Percentiles rank a stretch among this genome's conserved stretches.
Evolutionary conservation across 768 basidiomycete species (phyloP).

Genomic region (Xerocomellus dryophilus): DNA sequence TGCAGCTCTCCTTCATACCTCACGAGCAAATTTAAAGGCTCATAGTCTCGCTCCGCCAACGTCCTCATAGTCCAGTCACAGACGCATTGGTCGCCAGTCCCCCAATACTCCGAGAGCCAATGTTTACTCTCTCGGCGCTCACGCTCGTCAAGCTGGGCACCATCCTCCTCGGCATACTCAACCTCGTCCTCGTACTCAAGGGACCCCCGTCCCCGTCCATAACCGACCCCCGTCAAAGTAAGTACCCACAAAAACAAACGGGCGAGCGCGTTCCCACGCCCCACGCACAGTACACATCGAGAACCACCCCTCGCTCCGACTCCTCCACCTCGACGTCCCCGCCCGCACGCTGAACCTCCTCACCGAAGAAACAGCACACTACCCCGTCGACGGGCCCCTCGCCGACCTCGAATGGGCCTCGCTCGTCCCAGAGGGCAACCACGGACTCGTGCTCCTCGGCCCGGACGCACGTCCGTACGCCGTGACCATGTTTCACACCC

Average conservation of each 20-base stretch:
- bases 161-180: slow-evolving; percentile 19
- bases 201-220: background rate
- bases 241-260: background rate
- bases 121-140: slow-evolving; percentile 7
- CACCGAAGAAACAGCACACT: slow-evolving; percentile 26
- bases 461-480: slow-evolving; percentile 30
- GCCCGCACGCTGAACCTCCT: slow-evolving; percentile 4
- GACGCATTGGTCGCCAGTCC: too few species aligned
- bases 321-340: slow-evolving; percentile 17
- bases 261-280: too few species aligned
- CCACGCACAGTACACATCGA: slow-evolving; percentile 14
- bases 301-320: slow-evolving; percentile 1
- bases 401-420: slow-evolving; percentile 27
- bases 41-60: too few species aligned
- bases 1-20: too few species aligned
- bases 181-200: slow-evolving; percentile 12
- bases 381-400: slow-evolving; percentile 21
- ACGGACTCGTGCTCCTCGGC: slow-evolving; percentile 19
- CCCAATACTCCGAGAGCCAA: background rate
- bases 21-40: too few species aligned
- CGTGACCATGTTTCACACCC: slow-evolving; percentile 39
- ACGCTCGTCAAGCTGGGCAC: slow-evolving; percentile 21
- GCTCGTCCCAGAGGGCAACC: slow-evolving; percentile 20
- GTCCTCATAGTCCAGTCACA: too few species aligned
- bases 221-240: slow-evolving; percentile 14